Evolutionary conservation across 306 rosid genomes (phyloP), one percentile per base, ranked within the genome.

Genomic region (Rosa multiflora): DNA sequence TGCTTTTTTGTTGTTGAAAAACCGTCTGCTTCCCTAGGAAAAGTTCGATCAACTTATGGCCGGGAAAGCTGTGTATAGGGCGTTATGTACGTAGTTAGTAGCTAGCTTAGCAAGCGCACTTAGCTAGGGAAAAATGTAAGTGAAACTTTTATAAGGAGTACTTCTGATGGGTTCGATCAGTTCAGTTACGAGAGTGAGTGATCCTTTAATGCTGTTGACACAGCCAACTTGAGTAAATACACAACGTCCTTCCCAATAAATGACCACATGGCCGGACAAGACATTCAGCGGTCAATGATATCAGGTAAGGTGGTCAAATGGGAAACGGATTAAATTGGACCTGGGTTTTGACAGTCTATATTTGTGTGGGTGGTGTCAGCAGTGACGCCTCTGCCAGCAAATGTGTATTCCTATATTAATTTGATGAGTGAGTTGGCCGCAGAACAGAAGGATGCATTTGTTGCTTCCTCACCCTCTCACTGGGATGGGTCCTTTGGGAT

Each of bases 251-350:
- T 3, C 7, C 43, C 76, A 72, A 47, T 23, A 39, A 72, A 72
- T 72, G 76, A 14, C 14, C 21, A 47, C 72, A 67, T 67, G 72
- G 71, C 40, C 67, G 39, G 46, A 18, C 47, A 39, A 67, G 26
- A 5, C 1, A 32, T 32, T 32, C 0, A 26, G 11, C 21, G 72
- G 77, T 48, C 62, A 14, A 43, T 9, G 39, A 23, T 48, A 52
- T 39, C 55, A 47, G 76, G 76, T 72, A 51, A 17, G 62, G 11
- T 61, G 78, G 82, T 79, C 78, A 79, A 62, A 72, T 72, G 20
- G 69, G 11, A 48, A 72, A 35, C 8, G 11, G n/a, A 18, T 69
- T 15, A 66, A 37, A 35, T 35, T 7, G 70, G 48, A 67, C 23
- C 70, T 63, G 64, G 35, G 13, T n/a, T 6, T 56, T 1, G 67